Evolutionary conservation across 352 stramenopile genomes (phyloP).

Genomic region (Globisporangium takayamanum): DNA sequence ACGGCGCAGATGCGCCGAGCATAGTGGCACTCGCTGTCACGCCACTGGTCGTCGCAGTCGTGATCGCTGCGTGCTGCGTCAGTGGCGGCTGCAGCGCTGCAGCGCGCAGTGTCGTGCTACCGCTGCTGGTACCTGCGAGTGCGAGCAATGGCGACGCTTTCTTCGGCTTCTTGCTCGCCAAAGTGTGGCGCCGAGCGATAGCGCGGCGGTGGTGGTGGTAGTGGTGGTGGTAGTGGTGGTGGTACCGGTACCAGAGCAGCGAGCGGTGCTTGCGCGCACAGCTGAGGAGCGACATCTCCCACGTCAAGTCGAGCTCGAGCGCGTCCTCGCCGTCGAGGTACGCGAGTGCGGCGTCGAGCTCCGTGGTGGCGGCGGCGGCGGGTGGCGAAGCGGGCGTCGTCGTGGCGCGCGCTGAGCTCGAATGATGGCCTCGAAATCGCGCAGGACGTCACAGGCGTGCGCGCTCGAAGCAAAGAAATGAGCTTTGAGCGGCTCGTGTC

Average conservation of each 20-base stretch:
- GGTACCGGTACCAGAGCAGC: conserved; percentile 36
- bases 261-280: conserved; percentile 45
- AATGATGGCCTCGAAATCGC: background rate
- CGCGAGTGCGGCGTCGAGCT: background rate
- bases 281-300: conserved; percentile 57
- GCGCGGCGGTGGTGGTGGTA: conserved; percentile 14
- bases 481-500: too few relatives aligned
- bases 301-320: conserved; percentile 29
- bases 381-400: background rate
- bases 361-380: background rate
- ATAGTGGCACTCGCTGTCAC: background rate
- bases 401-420: background rate
- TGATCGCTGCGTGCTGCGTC: background rate
- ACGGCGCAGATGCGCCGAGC: background rate
- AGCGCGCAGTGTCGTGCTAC: conserved; percentile 3
- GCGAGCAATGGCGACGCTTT: conserved; percentile 5
- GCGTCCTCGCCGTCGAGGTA: conserved; percentile 22
- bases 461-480: background rate
- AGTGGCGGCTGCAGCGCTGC: background rate
- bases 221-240: conserved; percentile 4
- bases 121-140: conserved; percentile 7
- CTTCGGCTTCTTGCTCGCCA: conserved; percentile 9
- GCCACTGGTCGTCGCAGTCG: background rate
- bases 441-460: too few relatives aligned
- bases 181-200: conserved; percentile 23